Conservation (phyloP, 2,329 filamentous ascomycete genomes). For the Phaeoacremonium minimum region DNA sequence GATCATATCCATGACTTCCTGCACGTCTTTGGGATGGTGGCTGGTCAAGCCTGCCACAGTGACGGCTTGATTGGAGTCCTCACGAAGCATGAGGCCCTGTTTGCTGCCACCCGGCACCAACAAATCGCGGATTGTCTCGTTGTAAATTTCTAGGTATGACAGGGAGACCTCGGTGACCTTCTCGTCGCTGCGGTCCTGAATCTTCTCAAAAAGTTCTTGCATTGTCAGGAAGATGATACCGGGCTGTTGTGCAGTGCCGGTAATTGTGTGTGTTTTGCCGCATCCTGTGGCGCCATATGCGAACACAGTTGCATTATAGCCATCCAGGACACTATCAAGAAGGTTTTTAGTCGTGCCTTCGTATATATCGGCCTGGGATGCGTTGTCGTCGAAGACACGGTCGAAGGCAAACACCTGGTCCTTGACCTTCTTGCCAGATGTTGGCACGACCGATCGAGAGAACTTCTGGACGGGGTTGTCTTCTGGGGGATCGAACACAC, state of each 20-base stretch:
- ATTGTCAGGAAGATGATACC: slow-evolving; percentile 99
- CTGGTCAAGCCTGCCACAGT: slow-evolving; percentile 88
- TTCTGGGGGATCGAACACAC: slow-evolving; percentile 95
- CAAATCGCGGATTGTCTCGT: slow-evolving; percentile 95
- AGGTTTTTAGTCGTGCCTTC: slow-evolving; percentile 84
- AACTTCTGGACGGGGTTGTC: slow-evolving; percentile 90
- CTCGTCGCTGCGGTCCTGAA: slow-evolving; percentile 77
- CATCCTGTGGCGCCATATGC: slow-evolving; percentile 97
- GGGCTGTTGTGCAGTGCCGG: slow-evolving; percentile 83
- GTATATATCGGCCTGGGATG: slow-evolving; percentile 88
- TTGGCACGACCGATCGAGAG: slow-evolving; percentile 71
- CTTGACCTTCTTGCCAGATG: slow-evolving; percentile 84
- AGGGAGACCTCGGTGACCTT: slow-evolving; percentile 88
- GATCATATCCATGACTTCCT: slow-evolving; percentile 99
- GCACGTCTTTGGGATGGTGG: slow-evolving; percentile 83
- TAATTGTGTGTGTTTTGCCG: slow-evolving; percentile 98
- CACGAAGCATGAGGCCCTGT: slow-evolving; percentile 82
- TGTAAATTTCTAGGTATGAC: slow-evolving; percentile 97
- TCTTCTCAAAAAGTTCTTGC: slow-evolving; percentile 97
- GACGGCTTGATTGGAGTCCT: slow-evolving; percentile 90
- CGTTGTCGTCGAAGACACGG: slow-evolving; percentile 93
- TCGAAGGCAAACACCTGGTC: slow-evolving; percentile 98
- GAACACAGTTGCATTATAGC: slow-evolving; percentile 98
- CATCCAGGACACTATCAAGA: slow-evolving; percentile 92
- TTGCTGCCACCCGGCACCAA: slow-evolving; percentile 82